These are phyloP conservation scores for Euphorbia tirucalli DNA, from an alignment of 345 rosid species.

Conservation along the genomic window DNA sequence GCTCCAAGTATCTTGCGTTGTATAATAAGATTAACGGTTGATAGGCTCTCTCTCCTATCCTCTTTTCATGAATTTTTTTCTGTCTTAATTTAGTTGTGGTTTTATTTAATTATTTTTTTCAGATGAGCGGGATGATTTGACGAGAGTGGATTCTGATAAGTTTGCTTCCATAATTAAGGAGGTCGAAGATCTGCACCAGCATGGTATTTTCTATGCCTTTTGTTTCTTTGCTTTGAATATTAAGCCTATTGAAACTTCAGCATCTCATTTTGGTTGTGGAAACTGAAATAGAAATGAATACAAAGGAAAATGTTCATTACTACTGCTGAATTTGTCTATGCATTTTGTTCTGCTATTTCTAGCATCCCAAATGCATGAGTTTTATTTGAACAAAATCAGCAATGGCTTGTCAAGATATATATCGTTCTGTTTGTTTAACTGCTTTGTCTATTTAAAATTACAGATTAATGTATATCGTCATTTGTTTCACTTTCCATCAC, in stretches of 20 bases:
- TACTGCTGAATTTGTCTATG: not conserved
- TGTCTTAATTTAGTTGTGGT: not conserved
- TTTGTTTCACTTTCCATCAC: not conserved
- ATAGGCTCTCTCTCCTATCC: not conserved
- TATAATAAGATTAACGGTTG: conserved; percentile 56
- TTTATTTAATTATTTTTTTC: not conserved
- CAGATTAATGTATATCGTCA: not conserved
- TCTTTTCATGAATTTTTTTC: not conserved
- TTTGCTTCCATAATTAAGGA: conserved; percentile 52
- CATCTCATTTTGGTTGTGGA: not conserved
- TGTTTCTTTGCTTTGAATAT: not conserved
- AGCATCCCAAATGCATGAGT: not conserved
- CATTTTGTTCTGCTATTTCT: not conserved
- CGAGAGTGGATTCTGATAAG: conserved; percentile 55
- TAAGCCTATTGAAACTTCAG: not conserved
- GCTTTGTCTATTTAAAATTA: not conserved
- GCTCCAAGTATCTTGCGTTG: conserved; percentile 69
- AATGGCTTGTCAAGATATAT: not conserved
- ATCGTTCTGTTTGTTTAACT: not conserved
- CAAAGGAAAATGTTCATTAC: no score
- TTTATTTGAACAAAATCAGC: not conserved
- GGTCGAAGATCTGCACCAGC: conserved; percentile 63
- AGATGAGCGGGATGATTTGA: conserved; percentile 74
- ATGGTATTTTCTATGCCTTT: conserved; percentile 36
- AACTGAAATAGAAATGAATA: no score